Evolutionary conservation across 805 yeast genomes (phyloP), one percentile per base, ranked within the genome.

Genomic region (Yamadazyma kitorensis): DNA sequence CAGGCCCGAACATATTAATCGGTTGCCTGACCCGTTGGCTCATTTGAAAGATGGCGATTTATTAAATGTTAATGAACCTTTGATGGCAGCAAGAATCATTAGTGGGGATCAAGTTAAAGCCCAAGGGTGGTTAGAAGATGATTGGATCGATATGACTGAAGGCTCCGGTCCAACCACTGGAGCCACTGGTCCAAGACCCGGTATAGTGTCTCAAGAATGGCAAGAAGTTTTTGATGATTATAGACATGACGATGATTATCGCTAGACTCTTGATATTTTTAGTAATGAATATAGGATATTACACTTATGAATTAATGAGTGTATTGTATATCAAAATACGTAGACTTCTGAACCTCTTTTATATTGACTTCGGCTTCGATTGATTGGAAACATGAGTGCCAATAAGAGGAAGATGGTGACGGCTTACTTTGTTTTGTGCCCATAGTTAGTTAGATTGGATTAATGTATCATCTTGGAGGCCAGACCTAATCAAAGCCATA

Each of bases 181-280:
- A 18, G 11, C 31, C 8, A 26, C 28, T 19, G 24, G 24, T 22
- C 33, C 26, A 26, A 25, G 23, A 17, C 39, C 37, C 15, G 32
- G 36, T 21, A 44, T 43, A 21, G 51, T 62, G n/a, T 39, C 48
- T n/a, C 44, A 44, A 17, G 52, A 44, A 19, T 54, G 57, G 53
- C 68, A 65, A 42, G 68, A 65, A 31, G 55, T 63, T 17, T 67
- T 49, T 37, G 70, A 67, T 33, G 73, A 64, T 40, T 67, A 67
- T 45, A 51, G 61, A 34, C 52, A 64, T 42, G 67, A 66, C 38
- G 72, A 67, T 37, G 70, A 65, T 31, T 37, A 32, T 13, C 16
- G 14, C n/a, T 30, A 30, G n/a, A n/a, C n/a, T n/a, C n/a, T n/a
- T n/a, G n/a, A n/a, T n/a, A n/a, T n/a, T n/a, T n/a, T n/a, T n/a